Percentiles rank a stretch among this genome's conserved stretches.
These are phyloP conservation scores for Solanum appendiculatum DNA, from an alignment of 257 asterid species.

Conservation along the genomic window DNA sequence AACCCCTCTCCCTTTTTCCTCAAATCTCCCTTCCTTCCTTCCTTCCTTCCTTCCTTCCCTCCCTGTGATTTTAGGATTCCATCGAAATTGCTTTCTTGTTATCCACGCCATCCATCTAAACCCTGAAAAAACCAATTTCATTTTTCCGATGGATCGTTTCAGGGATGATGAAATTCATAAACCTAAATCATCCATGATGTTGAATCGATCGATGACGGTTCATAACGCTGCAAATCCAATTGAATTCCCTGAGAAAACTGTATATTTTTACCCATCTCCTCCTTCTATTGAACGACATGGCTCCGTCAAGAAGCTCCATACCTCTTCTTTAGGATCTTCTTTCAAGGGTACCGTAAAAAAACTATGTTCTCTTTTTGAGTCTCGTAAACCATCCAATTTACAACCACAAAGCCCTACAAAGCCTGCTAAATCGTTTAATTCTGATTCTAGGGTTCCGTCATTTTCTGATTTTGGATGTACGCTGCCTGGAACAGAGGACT, in stretches of 20 bases:
- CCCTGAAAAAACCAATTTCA: neutral
- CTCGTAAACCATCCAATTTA: neutral
- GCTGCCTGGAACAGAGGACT: slow-evolving; percentile 79
- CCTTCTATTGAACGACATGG: slow-evolving; percentile 38
- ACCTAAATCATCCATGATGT: neutral
- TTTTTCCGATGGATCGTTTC: neutral
- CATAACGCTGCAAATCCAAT: neutral
- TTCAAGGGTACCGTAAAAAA: slow-evolving; percentile 63
- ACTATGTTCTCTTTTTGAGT: slow-evolving; percentile 62
- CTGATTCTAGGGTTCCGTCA: slow-evolving; percentile 7
- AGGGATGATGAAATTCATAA: neutral
- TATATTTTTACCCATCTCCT: neutral
- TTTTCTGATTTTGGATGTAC: neutral
- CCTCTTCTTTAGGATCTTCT: slow-evolving; percentile 50
- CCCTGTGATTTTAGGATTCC: neutral
- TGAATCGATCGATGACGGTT: neutral
- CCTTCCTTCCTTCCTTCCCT: too few species aligned
- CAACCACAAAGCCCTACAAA: slow-evolving; percentile 7
- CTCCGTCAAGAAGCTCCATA: slow-evolving; percentile 45
- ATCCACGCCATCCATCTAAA: neutral
- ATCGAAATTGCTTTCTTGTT: neutral
- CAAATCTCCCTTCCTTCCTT: neutral
- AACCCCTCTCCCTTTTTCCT: neutral
- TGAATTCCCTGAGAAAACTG: neutral
- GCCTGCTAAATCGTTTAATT: slow-evolving; percentile 17